Conservation (phyloP, 306 rosid genomes). For the barrel medic (Medicago truncatula) region MtrunA17r5.0-ANR NC_053042.1:44780001-44780500, state of each 20-base stretch:
- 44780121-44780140: not conserved
- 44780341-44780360: slow-evolving; percentile 66
- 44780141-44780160: not conserved
- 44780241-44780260: not conserved
- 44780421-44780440: slow-evolving; percentile 83
- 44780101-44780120: not conserved
- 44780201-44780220: slow-evolving; percentile 1
- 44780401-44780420: slow-evolving; percentile 91
- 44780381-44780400: slow-evolving; percentile 61
- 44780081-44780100: not conserved
- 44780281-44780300: slow-evolving; percentile 65
- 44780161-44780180: not conserved
- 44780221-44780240: not conserved
- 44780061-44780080: not conserved
- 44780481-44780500: slow-evolving; percentile 20
- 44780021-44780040: not conserved
- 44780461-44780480: slow-evolving; percentile 55
- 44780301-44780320: slow-evolving; percentile 67
- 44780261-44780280: not conserved
- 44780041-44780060: not conserved
- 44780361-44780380: slow-evolving; percentile 64
- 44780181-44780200: slow-evolving; percentile 22
- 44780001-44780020: not conserved
- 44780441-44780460: slow-evolving; percentile 67
- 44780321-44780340: slow-evolving; percentile 78